Percentiles rank a stretch among this genome's conserved stretches.
Conservation (phyloP, 305 asterid genomes). For the Fraxinus xanthoxyloides region DNA sequence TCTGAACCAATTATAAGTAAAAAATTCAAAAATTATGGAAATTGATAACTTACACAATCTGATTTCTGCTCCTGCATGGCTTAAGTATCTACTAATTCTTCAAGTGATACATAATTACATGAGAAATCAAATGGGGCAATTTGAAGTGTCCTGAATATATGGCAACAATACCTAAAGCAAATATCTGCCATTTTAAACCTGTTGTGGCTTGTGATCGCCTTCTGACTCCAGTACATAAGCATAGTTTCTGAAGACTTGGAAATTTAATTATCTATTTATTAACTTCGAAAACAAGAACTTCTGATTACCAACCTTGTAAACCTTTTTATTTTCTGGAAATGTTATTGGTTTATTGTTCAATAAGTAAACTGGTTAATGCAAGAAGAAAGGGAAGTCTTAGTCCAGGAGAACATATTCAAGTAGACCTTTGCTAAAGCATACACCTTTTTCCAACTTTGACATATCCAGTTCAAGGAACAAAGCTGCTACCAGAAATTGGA, state of each 20-base stretch:
- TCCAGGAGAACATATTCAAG: background rate
- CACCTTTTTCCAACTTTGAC: slow-evolving; percentile 5
- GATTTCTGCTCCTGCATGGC: background rate
- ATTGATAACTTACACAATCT: background rate
- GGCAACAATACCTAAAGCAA: background rate
- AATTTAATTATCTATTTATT: background rate
- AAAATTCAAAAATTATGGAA: background rate
- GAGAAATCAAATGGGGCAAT: slow-evolving; percentile 11
- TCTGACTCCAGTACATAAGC: background rate
- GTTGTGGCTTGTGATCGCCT: background rate
- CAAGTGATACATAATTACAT: background rate
- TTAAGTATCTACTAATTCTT: background rate
- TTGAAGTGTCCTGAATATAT: background rate
- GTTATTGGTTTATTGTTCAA: background rate
- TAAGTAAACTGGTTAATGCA: background rate
- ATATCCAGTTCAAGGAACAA: background rate
- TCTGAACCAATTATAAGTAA: background rate
- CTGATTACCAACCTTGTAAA: background rate
- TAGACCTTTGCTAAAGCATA: slow-evolving; percentile 11
- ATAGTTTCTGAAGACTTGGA: background rate
- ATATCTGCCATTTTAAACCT: background rate
- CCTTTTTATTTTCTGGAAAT: background rate
- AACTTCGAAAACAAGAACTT: background rate
- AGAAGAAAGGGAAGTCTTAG: background rate
- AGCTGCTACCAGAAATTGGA: slow-evolving; percentile 9